A percentile compares a stretch with the other conserved stretches of the same genome.
phyloP scores from a whole-genome alignment of 768 basidiomycete species.

The Auricularia cornea region DNA sequence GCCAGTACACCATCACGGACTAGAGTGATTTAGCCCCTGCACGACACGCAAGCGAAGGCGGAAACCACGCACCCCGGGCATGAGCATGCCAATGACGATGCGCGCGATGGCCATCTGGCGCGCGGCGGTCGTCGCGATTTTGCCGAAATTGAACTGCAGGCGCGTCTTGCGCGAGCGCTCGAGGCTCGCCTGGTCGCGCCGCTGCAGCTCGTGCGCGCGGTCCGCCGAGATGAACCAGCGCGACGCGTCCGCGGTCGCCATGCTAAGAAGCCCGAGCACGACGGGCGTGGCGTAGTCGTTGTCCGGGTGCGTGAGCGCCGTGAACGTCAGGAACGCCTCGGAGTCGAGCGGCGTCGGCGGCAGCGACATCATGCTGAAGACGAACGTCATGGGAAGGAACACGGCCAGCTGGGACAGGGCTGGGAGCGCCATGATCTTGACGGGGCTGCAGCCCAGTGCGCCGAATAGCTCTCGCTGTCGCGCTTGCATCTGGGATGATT shows the following conservation, averaged over 20 bases:
- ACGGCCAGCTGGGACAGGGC: constrained; percentile 62
- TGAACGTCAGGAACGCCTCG: constrained; percentile 68
- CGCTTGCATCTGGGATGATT: constrained; percentile 36
- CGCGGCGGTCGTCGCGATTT: constrained; percentile 47
- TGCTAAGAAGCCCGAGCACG: constrained; percentile 58
- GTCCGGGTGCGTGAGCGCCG: constrained; percentile 62
- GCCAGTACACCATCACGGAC: constrained; percentile 71
- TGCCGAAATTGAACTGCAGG: constrained; percentile 36
- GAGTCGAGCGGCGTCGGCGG: constrained; percentile 62
- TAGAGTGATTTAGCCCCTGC: constrained; percentile 19
- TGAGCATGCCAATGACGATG: constrained; percentile 57
- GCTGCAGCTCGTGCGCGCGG: constrained; percentile 36
- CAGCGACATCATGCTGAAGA: constrained; percentile 46
- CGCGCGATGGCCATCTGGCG: constrained; percentile 53
- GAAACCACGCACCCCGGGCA: constrained; percentile 60
- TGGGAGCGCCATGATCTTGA: constrained; percentile 50
- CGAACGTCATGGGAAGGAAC: constrained; percentile 57
- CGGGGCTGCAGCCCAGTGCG: constrained; percentile 48
- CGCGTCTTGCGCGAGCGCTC: constrained; percentile 39
- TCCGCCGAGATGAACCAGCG: constrained; percentile 60
- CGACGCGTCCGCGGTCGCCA: constrained; percentile 73
- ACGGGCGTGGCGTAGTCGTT: constrained; percentile 64
- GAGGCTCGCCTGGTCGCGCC: constrained; percentile 22
- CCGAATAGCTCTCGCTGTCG: constrained; percentile 54
- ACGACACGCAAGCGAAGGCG: constrained; percentile 1